Conservation (phyloP, 1,284 basidiomycete species). For the Anthracocystis walkeri region DNA sequence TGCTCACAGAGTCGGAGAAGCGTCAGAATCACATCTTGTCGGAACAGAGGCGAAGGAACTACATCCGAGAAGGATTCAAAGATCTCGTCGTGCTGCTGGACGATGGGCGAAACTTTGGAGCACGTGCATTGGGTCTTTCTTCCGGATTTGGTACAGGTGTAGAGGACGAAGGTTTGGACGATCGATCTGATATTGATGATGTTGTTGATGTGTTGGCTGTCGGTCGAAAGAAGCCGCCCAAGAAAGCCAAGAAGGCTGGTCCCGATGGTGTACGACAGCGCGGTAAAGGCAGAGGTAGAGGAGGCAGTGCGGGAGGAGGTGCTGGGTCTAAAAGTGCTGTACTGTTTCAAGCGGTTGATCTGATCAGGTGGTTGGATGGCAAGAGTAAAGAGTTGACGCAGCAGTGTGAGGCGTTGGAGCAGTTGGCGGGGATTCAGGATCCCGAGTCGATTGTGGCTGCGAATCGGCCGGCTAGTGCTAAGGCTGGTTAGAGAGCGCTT, state of each 20-base stretch:
- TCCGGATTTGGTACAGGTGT: constrained; percentile 67
- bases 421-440: constrained; percentile 37
- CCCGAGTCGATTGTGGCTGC: constrained; percentile 41
- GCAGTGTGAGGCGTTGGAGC: constrained; percentile 59
- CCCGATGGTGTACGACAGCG: constrained; percentile 50
- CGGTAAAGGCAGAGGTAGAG: constrained; percentile 65
- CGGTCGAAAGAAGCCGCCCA: constrained; percentile 53
- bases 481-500: constrained; percentile 6
- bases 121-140: constrained; percentile 65
- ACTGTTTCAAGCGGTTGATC: constrained; percentile 67
- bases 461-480: constrained; percentile 27
- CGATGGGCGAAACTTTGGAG: constrained; percentile 63
- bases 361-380: constrained; percentile 65
- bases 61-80: constrained; percentile 67
- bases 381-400: constrained; percentile 53
- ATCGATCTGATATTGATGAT: constrained; percentile 62
- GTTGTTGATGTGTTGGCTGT: constrained; percentile 53
- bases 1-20: constrained; percentile 63
- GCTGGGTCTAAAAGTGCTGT: constrained; percentile 67
- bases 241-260: constrained; percentile 53
- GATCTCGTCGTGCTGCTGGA: constrained; percentile 67
- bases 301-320: constrained; percentile 65
- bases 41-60: constrained; percentile 66
- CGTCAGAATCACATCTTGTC: constrained; percentile 65
- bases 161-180: constrained; percentile 67